Evolutionary conservation across 306 rosid species (phyloP), one percentile per base, ranked within the genome.

Genomic region (Glycine latifolia): DNA sequence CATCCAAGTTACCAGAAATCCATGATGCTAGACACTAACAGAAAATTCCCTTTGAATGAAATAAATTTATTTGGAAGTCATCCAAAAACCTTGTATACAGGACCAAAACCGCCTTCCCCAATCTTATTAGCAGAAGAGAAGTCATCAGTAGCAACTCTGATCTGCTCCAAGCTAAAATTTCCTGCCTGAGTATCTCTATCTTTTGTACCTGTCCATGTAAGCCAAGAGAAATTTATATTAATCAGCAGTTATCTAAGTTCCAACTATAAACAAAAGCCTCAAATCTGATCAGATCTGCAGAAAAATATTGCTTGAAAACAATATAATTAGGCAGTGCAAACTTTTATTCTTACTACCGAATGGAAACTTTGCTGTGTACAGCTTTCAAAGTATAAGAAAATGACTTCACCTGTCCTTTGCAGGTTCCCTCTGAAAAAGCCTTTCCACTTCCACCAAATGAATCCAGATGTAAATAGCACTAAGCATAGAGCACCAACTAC

Each of bases 1-100:
- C 56, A 85, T 43, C 81, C 71, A 67, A 72, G 0, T 54, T 31
- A 48, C 79, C 72, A 80, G 39, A 61, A 81, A 60, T 47, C 55
- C 35, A 14, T 0, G 9, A 69, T n/a, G 20, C 37, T 15, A 81
- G 58, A 83, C 43, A 76, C 54, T 17, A 74, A 70, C 33, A 53
- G 33, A 47, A 56, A n/a, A 82, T 67, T 67, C 54, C 66, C 60
- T 20, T 74, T 4, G 3, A 55, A 76, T 26, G 54, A 83, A 65
- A 77, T 31, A 66, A 37, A 26, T 47, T 20, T 7, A 69, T 43
- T 4, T 37, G 31, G 58, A 35, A 78, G 9, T 67, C 62, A 48
- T 58, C 47, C 33, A 75, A 63, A 75, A 37, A 65, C 71, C 71
- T 65, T 65, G 49, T 65, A 65, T 65, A 65, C 71, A 7, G 71